These are phyloP conservation scores for Chrysoporthe cubensis DNA, from an alignment of 2,329 filamentous ascomycete species.

Conservation along the genomic window DNA sequence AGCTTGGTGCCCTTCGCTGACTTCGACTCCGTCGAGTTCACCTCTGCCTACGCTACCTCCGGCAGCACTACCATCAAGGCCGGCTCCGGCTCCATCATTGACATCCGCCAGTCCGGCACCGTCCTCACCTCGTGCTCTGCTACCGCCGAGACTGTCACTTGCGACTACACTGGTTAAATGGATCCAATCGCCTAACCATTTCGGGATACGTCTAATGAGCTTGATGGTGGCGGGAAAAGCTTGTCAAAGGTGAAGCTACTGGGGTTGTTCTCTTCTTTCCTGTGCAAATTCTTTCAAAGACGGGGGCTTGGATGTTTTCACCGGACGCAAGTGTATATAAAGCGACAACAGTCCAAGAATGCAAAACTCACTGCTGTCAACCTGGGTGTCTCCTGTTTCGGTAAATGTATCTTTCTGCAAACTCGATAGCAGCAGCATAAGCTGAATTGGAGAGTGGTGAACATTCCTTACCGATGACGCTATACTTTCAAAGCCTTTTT, in stretches of 20 bases:
- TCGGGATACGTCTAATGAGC: not conserved
- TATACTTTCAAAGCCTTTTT: too few species aligned
- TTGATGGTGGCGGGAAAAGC: slow-evolving; percentile 5
- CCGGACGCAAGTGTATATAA: slow-evolving; percentile 2
- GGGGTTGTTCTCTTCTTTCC: slow-evolving; percentile 3
- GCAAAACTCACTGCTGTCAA: slow-evolving; percentile 13
- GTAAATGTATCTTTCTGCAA: not conserved
- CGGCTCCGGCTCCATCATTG: slow-evolving; percentile 64
- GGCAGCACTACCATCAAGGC: slow-evolving; percentile 39
- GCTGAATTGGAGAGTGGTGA: too few species aligned
- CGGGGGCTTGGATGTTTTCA: slow-evolving; percentile 14
- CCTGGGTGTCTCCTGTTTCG: not conserved
- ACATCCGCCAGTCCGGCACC: slow-evolving; percentile 68
- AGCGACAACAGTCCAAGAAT: slow-evolving; percentile 7
- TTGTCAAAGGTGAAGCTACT: not conserved
- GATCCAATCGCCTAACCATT: not conserved
- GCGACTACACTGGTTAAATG: slow-evolving; percentile 45
- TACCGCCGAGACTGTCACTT: slow-evolving; percentile 29
- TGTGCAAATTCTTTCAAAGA: slow-evolving; percentile 5
- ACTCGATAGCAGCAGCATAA: not conserved
- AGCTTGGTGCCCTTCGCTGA: slow-evolving; percentile 49
- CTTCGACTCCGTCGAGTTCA: slow-evolving; percentile 52
- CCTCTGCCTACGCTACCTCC: slow-evolving; percentile 39
- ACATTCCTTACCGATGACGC: too few species aligned
- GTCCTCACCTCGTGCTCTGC: slow-evolving; percentile 46